Percentiles rank a stretch among this genome's conserved stretches.
Conservation (phyloP, 768 basidiomycete genomes). For the Hypholoma sublateritium region DNA sequence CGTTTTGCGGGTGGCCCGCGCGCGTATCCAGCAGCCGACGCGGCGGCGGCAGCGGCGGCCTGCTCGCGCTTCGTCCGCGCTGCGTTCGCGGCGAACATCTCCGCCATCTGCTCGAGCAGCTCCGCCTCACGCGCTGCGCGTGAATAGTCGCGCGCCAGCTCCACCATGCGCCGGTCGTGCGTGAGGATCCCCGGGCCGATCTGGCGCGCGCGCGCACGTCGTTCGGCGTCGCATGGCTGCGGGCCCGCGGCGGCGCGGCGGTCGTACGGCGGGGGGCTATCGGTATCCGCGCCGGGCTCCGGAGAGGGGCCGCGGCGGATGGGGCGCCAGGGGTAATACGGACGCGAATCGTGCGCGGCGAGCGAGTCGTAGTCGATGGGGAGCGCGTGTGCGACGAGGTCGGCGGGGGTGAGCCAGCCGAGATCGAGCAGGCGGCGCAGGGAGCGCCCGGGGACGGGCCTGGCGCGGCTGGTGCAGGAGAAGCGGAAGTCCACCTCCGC, state of each 20-base stretch:
- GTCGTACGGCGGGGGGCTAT: neutral
- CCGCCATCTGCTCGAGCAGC: neutral
- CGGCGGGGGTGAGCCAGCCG: slow-evolving; percentile 36
- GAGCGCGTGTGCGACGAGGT: slow-evolving; percentile 28
- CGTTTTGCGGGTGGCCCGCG: no score
- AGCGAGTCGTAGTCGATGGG: slow-evolving; percentile 36
- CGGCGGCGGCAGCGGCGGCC: neutral
- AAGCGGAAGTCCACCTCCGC: slow-evolving; percentile 42
- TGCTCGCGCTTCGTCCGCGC: neutral
- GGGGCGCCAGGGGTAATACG: slow-evolving; percentile 17
- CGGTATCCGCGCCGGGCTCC: neutral
- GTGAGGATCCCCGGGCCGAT: neutral
- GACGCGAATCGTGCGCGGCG: slow-evolving; percentile 22
- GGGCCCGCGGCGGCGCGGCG: neutral
- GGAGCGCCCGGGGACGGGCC: slow-evolving; percentile 36
- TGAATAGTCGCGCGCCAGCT: neutral
- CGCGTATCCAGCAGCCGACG: no score
- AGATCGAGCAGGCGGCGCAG: slow-evolving; percentile 37
- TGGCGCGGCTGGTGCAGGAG: slow-evolving; percentile 22
- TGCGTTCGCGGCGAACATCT: neutral
- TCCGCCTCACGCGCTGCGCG: neutral
- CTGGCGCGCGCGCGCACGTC: neutral
- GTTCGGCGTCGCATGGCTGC: neutral
- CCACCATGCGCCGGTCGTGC: neutral
- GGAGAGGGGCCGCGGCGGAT: neutral